Evolutionary conservation across 2,329 filamentous ascomycete genomes (phyloP).

Genomic region (Fusarium oligoseptatum): DNA sequence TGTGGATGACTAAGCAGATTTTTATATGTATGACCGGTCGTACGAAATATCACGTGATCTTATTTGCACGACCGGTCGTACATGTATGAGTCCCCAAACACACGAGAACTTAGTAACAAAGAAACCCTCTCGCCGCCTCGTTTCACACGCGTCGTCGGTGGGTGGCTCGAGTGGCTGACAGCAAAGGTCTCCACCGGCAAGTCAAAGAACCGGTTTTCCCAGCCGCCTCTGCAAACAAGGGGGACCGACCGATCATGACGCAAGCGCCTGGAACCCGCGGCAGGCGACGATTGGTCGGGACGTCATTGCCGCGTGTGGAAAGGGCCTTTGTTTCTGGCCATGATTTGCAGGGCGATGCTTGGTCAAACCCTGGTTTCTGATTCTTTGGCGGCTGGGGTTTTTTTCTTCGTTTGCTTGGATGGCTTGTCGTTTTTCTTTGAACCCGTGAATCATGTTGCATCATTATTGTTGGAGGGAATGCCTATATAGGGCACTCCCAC

Average conservation of each 20-base stretch:
- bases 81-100: too few species aligned
- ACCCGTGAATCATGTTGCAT: constrained; percentile 35
- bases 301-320: background rate
- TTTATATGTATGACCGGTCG: too few species aligned
- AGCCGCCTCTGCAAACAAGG: constrained; percentile 4
- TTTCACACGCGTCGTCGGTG: constrained; percentile 32
- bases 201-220: constrained; percentile 36
- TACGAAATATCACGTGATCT: too few species aligned
- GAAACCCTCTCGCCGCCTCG: constrained; percentile 3
- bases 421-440: background rate
- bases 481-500: constrained; percentile 30
- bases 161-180: constrained; percentile 33
- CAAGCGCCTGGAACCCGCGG: constrained; percentile 32
- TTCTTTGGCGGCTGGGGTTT: constrained; percentile 18
- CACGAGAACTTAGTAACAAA: background rate
- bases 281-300: constrained; percentile 9
- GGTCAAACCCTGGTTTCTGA: constrained; percentile 26
- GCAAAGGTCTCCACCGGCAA: constrained; percentile 6
- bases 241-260: constrained; percentile 28
- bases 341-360: constrained; percentile 42
- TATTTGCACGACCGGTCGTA: too few species aligned
- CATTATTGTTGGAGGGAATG: constrained; percentile 22
- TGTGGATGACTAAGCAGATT: too few species aligned
- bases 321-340: constrained; percentile 34
- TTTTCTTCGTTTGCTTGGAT: background rate